These are phyloP conservation scores for Hypoxylon subgilvum DNA, from an alignment of 495 filamentous ascomycete species.

Conservation along the genomic window DNA sequence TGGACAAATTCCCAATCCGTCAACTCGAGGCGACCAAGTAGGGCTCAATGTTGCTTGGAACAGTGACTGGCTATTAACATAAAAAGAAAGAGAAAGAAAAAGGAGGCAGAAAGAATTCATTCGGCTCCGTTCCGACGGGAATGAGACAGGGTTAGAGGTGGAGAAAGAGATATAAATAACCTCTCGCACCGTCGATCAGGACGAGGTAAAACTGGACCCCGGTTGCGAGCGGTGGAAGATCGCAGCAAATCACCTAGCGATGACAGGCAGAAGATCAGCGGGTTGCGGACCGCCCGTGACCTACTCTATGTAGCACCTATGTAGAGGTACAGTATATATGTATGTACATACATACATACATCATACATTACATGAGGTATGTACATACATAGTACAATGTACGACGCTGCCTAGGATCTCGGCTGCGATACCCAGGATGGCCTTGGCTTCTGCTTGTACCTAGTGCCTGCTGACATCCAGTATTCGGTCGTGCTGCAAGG, in stretches of 20 bases:
- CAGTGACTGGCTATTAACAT: slow-evolving; percentile 6
- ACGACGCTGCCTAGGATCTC: slow-evolving; percentile 15
- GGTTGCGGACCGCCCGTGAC: slow-evolving; percentile 22
- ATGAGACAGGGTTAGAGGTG: slow-evolving; percentile 21
- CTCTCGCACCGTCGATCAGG: slow-evolving; percentile 34
- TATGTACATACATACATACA: too few relatives aligned
- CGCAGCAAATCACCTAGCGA: slow-evolving; percentile 24
- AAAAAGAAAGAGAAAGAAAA: slow-evolving; percentile 2
- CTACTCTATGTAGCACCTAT: too few relatives aligned
- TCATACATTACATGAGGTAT: too few relatives aligned
- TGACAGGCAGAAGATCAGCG: slow-evolving; percentile 38
- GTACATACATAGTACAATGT: too few relatives aligned
- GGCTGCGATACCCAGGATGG: slow-evolving; percentile 25
- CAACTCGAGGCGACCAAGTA: slow-evolving; percentile 6
- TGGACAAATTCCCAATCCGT: slow-evolving; percentile 8
- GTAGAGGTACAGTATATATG: too few relatives aligned
- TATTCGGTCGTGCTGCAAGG: slow-evolving; percentile 29
- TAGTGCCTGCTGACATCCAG: too few relatives aligned
- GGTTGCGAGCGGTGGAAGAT: slow-evolving; percentile 29
- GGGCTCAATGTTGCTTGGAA: not conserved
- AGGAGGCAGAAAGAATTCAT: slow-evolving; percentile 9
- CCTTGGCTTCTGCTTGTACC: slow-evolving; percentile 13
- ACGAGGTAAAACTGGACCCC: slow-evolving; percentile 39
- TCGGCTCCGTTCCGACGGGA: slow-evolving; percentile 42
- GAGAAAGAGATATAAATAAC: slow-evolving; percentile 36